These are phyloP conservation scores for Fibroporia radiculosa DNA, from an alignment of 768 basidiomycete species.

Conservation along the genomic window DNA sequence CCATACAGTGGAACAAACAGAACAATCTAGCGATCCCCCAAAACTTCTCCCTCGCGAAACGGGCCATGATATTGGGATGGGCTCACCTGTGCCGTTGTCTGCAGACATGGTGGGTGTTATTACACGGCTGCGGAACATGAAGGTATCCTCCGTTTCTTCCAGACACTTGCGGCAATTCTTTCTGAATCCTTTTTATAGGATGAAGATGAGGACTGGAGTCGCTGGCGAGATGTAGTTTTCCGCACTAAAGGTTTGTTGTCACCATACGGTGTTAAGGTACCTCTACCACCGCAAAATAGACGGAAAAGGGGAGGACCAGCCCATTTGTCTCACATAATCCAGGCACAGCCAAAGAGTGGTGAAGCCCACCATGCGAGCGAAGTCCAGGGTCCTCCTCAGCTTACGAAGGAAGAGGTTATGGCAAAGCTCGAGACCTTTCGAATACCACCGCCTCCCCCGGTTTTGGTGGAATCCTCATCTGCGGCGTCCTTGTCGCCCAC, in stretches of 20 bases:
- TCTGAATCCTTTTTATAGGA: slow-evolving; percentile 38
- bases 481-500: slow-evolving; percentile 13
- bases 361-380: background rate
- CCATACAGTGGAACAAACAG: background rate
- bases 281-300: slow-evolving; percentile 53
- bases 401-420: slow-evolving; percentile 44
- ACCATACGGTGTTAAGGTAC: slow-evolving; percentile 33
- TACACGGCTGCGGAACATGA: slow-evolving; percentile 71
- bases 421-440: slow-evolving; percentile 14
- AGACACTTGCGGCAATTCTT: background rate
- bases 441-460: slow-evolving; percentile 7
- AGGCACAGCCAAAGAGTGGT: background rate
- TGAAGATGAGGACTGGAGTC: slow-evolving; percentile 81
- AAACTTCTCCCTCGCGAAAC: slow-evolving; percentile 76
- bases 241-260: slow-evolving; percentile 57
- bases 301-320: slow-evolving; percentile 51
- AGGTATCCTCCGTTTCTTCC: slow-evolving; percentile 34
- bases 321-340: background rate
- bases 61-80: slow-evolving; percentile 82
- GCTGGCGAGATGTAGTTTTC: slow-evolving; percentile 83
- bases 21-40: too few relatives aligned
- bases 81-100: slow-evolving; percentile 75
- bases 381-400: slow-evolving; percentile 26
- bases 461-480: slow-evolving; percentile 9
- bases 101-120: slow-evolving; percentile 74